phyloP scores from a whole-genome alignment of 768 basidiomycete genomes.

The Leucosporidium creatinivorum region DNA sequence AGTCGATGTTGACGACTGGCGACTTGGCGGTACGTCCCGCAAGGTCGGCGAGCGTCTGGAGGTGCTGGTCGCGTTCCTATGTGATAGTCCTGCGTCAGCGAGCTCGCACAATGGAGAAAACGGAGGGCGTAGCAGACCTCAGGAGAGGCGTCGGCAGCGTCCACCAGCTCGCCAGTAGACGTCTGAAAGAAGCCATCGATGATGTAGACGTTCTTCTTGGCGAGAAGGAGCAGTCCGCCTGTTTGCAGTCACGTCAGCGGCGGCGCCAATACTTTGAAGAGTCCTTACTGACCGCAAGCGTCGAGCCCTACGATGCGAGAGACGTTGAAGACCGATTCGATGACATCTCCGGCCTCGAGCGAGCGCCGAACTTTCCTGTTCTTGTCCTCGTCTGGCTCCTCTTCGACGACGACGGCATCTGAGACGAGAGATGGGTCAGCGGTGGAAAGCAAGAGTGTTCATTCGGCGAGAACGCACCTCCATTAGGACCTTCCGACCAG shows the following conservation, averaged over 20 bases:
- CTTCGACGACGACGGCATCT: constrained; percentile 52
- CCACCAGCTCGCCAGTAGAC: constrained; percentile 79
- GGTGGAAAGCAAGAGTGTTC: constrained; percentile 1
- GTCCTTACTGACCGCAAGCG: constrained; percentile 64
- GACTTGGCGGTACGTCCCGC: constrained; percentile 4
- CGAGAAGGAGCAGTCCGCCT: constrained; percentile 85
- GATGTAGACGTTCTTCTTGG: constrained; percentile 77
- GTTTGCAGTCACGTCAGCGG: constrained; percentile 12
- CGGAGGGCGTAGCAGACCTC: constrained; percentile 65
- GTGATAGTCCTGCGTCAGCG: not conserved
- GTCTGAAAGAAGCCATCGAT: constrained; percentile 81
- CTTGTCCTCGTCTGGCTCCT: constrained; percentile 76
- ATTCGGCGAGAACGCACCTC: no score
- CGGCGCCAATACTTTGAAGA: not conserved
- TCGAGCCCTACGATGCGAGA: constrained; percentile 84
- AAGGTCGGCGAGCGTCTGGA: constrained; percentile 47
- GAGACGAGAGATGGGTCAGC: constrained; percentile 13
- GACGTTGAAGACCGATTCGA: constrained; percentile 78
- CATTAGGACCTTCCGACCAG: not conserved
- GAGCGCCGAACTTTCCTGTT: constrained; percentile 77
- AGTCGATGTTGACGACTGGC: constrained; percentile 48
- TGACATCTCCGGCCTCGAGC: constrained; percentile 78
- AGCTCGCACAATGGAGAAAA: constrained; percentile 49
- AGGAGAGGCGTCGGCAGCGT: constrained; percentile 74
- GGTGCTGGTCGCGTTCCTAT: constrained; percentile 64